Conservation (phyloP, 495 filamentous ascomycete species). For the Chlorociboria aeruginascens region DNA sequence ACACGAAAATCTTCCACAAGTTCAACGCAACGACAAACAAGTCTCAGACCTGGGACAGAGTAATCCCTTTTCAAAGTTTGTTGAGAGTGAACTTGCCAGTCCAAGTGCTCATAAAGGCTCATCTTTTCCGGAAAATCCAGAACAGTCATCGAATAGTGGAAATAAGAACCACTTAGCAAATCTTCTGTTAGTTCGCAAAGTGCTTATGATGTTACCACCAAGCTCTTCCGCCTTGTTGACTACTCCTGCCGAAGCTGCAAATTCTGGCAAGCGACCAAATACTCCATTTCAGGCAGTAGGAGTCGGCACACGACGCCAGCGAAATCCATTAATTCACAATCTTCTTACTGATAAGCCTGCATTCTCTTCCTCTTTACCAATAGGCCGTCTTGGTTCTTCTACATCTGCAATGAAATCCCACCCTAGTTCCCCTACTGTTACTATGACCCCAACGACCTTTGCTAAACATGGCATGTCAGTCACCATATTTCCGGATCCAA, state of each 20-base stretch:
- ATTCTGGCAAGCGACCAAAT: constrained; percentile 32
- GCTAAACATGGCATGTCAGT: constrained; percentile 86
- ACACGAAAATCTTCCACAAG: not conserved
- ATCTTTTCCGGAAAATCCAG: not conserved
- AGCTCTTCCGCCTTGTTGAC: constrained; percentile 81
- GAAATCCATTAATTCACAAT: constrained; percentile 93
- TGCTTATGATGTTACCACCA: constrained; percentile 68
- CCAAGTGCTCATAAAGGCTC: not conserved
- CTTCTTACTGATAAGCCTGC: constrained; percentile 90
- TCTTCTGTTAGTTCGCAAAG: constrained; percentile 51
- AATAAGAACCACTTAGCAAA: constrained; percentile 50
- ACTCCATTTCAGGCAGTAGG: constrained; percentile 36
- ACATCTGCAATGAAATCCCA: constrained; percentile 1
- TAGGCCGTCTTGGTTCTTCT: constrained; percentile 37
- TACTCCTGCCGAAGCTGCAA: constrained; percentile 71
- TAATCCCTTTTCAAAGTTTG: constrained; percentile 37
- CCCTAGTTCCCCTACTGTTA: constrained; percentile 3
- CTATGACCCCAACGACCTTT: constrained; percentile 55
- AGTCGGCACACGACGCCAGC: constrained; percentile 61
- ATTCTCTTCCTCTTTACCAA: constrained; percentile 79
- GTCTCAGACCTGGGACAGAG: constrained; percentile 21
- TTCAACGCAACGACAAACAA: not conserved
- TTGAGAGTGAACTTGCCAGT: constrained; percentile 24
- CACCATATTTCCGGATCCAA: constrained; percentile 65
- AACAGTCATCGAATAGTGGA: not conserved